Base-by-base conservation (phyloP, 208 protist species). In the Giardia duodenalis region DNA sequence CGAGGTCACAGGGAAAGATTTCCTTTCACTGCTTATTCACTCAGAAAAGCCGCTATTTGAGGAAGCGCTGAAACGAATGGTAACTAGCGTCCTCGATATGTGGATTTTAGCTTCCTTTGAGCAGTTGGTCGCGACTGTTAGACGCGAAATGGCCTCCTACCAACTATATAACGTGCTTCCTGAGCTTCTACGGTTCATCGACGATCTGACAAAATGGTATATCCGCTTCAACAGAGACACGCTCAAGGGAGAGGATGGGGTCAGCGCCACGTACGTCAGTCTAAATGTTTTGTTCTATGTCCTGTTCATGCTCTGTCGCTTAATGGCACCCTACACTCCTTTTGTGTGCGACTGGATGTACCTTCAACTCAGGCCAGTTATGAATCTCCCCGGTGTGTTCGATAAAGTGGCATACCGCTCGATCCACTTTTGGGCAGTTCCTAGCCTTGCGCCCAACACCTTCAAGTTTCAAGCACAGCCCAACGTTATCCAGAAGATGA, bases 141-240 rank as follows among this genome's bases (percentile, higher is more conserved):
- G 96, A 92, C 44, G 94, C 92, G 98, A 99, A 94, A 99, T 99
- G 98, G 93, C 95, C 46, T 92, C 92, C 39, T 99, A 99, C 94
- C 96, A 97, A 92, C 96, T 99, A 2, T 99, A 99, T 96, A 99
- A 98, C 88, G 98, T 99, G 76, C 96, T 99, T 10, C 98, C 98
- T 3, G 95, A 96, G 67, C 95, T 99, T 19, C 93, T 99, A 57
- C 94, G 95, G 45, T 99, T 99, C 94, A 96, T 99, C 86, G 96
- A 98, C 2, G 94, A 99, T 92, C 95, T 99, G 22, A 99, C 98
- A 19, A 99, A 99, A 95, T 99, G 98, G 98, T 99, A 99, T 93
- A 97, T 99, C 39, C 96, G 98, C 44, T 47, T 93, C 1, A 93
- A 94, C 44, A 48, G 92, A 87, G 2, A 39, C 1, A 43, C 91